Evolutionary conservation across 2,329 filamentous ascomycete genomes (phyloP).

Genomic region (Seiridium cupressi): DNA sequence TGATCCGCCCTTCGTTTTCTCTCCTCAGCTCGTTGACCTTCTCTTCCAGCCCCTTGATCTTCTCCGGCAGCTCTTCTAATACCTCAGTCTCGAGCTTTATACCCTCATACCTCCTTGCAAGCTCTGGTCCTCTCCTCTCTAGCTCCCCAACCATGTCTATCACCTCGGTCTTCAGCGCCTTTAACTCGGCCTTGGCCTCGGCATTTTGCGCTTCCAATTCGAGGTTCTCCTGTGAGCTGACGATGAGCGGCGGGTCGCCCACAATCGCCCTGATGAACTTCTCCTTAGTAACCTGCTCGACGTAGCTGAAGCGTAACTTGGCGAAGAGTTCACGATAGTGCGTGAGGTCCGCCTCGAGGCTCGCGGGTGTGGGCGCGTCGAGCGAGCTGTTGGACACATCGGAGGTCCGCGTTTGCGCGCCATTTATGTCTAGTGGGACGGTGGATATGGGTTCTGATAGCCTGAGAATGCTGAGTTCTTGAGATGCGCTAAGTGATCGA

Average conservation of each 20-base stretch:
- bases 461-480: constrained; percentile 71
- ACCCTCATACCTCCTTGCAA: constrained; percentile 53
- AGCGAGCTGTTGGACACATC: constrained; percentile 67
- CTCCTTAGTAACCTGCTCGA: constrained; percentile 98
- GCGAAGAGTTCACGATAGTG: constrained; percentile 96
- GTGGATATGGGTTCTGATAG: constrained; percentile 73
- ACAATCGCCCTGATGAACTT: constrained; percentile 94
- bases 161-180: constrained; percentile 78
- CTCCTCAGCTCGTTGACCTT: constrained; percentile 44
- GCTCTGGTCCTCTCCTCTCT: constrained; percentile 59
- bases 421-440: constrained; percentile 37
- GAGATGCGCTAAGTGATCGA: constrained; percentile 50
- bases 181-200: constrained; percentile 71
- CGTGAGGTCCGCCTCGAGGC: constrained; percentile 76
- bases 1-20: constrained; percentile 33
- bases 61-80: constrained; percentile 50
- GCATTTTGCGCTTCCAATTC: constrained; percentile 69
- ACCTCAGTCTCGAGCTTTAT: constrained; percentile 46
- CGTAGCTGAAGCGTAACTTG: constrained; percentile 94
- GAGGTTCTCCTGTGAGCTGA: constrained; percentile 78
- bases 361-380: constrained; percentile 69
- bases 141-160: constrained; percentile 70
- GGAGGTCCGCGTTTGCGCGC: constrained; percentile 59
- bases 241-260: constrained; percentile 82
- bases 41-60: constrained; percentile 46